These are phyloP conservation scores for Trypethelium eluteriae DNA, from an alignment of 495 filamentous ascomycete species.

Conservation along the genomic window DNA sequence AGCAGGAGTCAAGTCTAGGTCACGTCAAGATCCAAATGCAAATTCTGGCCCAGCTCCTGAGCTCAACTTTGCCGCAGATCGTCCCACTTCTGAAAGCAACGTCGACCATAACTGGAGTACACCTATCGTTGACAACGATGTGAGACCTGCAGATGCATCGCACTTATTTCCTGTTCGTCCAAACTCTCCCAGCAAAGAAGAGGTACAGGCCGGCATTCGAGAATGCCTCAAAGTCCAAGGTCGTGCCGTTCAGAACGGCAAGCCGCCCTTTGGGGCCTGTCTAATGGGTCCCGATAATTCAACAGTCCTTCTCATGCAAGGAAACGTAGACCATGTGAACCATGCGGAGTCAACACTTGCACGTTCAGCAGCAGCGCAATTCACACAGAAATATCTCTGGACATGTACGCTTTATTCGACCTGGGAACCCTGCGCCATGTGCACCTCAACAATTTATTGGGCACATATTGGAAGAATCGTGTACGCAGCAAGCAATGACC, in stretches of 20 bases:
- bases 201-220: constrained; percentile 36
- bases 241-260: constrained; percentile 38
- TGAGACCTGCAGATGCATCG: neutral
- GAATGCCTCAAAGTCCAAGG: constrained; percentile 39
- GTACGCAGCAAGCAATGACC: constrained; percentile 46
- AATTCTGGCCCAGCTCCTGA: neutral
- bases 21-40: neutral
- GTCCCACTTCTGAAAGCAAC: neutral
- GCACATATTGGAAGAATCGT: constrained; percentile 49
- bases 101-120: neutral
- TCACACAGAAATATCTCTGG: constrained; percentile 43
- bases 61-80: neutral
- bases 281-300: constrained; percentile 45
- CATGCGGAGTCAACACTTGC: constrained; percentile 48
- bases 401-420: constrained; percentile 46
- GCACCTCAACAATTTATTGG: constrained; percentile 45
- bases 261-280: constrained; percentile 45
- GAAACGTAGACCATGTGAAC: constrained; percentile 49
- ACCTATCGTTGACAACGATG: neutral
- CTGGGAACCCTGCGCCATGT: constrained; percentile 54
- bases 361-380: constrained; percentile 45
- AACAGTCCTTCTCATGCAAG: constrained; percentile 42
- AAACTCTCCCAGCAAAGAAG: constrained; percentile 31
- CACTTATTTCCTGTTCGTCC: constrained; percentile 18
- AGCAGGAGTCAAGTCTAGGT: neutral